Conservation (phyloP, 192 early-diverging fungal species). For the Coemansia sp. region DNA sequence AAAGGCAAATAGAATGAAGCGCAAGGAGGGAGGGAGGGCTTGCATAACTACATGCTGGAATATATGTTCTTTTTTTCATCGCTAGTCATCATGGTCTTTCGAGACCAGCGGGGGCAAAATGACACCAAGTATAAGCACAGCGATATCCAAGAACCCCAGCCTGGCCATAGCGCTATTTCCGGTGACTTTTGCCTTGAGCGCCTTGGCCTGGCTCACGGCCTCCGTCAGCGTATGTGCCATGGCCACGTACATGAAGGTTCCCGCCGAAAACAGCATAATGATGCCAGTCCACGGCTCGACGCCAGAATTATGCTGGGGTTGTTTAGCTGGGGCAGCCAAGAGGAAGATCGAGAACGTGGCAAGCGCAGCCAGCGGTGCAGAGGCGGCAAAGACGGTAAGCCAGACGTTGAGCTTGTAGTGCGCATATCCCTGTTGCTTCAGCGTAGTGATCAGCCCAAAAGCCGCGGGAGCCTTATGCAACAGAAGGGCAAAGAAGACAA, state of each 20-base stretch:
- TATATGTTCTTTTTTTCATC: too few relatives aligned
- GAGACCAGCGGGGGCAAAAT: conserved; percentile 56
- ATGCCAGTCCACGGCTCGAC: conserved; percentile 76
- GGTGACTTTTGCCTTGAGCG: conserved; percentile 19
- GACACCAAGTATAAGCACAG: conserved; percentile 57
- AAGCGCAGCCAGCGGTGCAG: conserved; percentile 85
- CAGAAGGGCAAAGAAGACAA: conserved; percentile 94
- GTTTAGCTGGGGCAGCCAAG: conserved; percentile 30
- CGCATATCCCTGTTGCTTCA: conserved; percentile 75
- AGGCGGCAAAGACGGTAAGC: conserved; percentile 76
- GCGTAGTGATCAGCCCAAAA: conserved; percentile 86
- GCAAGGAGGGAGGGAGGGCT: too few relatives aligned
- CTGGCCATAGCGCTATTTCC: too few relatives aligned
- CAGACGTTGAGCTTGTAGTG: conserved; percentile 70
- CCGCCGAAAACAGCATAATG: conserved; percentile 84
- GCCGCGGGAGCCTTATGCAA: conserved; percentile 96
- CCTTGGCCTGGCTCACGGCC: conserved; percentile 53
- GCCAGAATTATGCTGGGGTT: conserved; percentile 29
- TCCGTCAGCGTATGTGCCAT: conserved; percentile 81
- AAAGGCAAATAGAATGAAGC: too few relatives aligned
- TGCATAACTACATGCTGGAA: too few relatives aligned
- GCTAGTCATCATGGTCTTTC: conserved; percentile 41
- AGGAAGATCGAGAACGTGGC: conserved; percentile 49
- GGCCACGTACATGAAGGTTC: conserved; percentile 90
- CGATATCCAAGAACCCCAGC: conserved; percentile 49